Evolutionary conservation across 2,329 filamentous ascomycete genomes (phyloP).

Genomic region (Aspergillus floridensis): DNA sequence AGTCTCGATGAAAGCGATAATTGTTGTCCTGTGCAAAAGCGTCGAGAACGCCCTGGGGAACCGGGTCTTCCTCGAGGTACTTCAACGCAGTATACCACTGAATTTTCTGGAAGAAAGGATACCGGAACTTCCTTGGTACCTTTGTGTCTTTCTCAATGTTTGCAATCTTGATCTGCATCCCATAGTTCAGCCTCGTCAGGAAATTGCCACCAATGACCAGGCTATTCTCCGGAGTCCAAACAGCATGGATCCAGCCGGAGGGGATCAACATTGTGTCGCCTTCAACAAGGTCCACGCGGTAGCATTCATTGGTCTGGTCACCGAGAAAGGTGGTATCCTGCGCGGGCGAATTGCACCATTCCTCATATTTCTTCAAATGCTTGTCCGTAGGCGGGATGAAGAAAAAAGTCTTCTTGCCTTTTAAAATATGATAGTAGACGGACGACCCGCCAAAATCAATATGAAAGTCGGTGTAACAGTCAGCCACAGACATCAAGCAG

Average conservation of each 20-base stretch:
- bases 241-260: conserved; percentile 69
- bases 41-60: conserved; percentile 57
- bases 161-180: conserved; percentile 64
- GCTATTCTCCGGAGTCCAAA: conserved; percentile 68
- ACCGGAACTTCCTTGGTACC: conserved; percentile 63
- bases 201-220: conserved; percentile 71
- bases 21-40: conserved; percentile 55
- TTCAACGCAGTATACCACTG: conserved; percentile 67
- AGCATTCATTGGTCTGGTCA: conserved; percentile 64
- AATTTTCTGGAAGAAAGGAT: conserved; percentile 67
- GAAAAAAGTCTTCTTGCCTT: conserved; percentile 68
- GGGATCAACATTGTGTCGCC: conserved; percentile 71
- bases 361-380: conserved; percentile 67
- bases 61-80: conserved; percentile 62
- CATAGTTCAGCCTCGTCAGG: conserved; percentile 62
- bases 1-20: conserved; percentile 52
- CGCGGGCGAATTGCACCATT: conserved; percentile 66
- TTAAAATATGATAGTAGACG: conserved; percentile 68
- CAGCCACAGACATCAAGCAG: conserved; percentile 68
- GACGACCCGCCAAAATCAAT: conserved; percentile 70
- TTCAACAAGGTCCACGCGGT: conserved; percentile 62
- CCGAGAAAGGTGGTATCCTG: conserved; percentile 66
- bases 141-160: conserved; percentile 67
- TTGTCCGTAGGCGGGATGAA: conserved; percentile 68
- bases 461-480: conserved; percentile 70